Conservation (phyloP, 176 grass and related monocot species). For the Zoysia pacifica region DNA sequence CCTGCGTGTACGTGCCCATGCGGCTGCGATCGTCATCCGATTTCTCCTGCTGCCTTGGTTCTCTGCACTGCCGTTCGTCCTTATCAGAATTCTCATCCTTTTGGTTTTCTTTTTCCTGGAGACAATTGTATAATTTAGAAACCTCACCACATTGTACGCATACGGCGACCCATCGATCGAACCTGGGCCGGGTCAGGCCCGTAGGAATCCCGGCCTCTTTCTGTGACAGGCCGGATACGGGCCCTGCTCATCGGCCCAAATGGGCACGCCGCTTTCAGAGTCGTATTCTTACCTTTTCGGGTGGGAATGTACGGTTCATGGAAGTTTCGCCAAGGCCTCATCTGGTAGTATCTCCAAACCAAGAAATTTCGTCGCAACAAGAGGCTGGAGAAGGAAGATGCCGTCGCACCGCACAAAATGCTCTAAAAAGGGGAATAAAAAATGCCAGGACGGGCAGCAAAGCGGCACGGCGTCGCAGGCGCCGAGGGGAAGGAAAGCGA, state of each 20-base stretch:
- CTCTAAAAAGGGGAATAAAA: not conserved
- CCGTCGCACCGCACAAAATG: not conserved
- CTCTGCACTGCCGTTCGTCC: conserved; percentile 1
- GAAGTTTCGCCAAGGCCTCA: not conserved
- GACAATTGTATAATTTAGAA: too few relatives aligned
- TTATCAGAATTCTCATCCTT: not conserved
- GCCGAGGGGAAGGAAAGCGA: conserved; percentile 26
- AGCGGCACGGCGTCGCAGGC: not conserved
- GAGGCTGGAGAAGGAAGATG: not conserved
- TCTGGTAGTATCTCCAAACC: not conserved
- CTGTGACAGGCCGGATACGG: not conserved
- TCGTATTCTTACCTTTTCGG: not conserved
- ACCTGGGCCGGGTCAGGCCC: not conserved
- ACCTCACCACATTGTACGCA: not conserved
- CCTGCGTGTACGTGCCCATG: not conserved
- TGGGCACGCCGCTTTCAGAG: not conserved
- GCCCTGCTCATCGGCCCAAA: not conserved
- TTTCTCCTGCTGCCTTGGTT: not conserved
- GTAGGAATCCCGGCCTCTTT: not conserved
- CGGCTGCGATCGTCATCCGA: not conserved
- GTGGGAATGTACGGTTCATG: not conserved
- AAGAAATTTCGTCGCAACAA: not conserved
- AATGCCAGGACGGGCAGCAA: not conserved
- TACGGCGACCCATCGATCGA: not conserved
- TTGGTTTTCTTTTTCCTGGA: too few relatives aligned